Evolutionary conservation across 2,329 filamentous ascomycete species (phyloP).

Genomic region (Alternaria sp.): DNA sequence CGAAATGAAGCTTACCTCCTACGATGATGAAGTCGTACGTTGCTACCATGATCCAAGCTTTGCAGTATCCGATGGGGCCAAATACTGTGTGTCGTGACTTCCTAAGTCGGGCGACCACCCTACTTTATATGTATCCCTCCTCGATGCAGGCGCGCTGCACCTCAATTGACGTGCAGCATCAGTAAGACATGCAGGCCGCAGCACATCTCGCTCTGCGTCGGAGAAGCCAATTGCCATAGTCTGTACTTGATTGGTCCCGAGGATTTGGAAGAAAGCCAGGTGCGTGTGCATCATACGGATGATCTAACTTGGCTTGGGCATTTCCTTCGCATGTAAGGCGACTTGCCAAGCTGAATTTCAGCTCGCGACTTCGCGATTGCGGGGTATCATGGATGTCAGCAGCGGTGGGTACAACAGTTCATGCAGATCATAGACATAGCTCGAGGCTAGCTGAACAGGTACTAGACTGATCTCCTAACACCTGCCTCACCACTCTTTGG

Average conservation of each 20-base stretch:
- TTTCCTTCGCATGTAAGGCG: not conserved
- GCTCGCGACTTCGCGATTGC: not conserved
- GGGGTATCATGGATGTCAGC: not conserved
- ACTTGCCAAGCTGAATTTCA: not conserved
- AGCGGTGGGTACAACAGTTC: not conserved
- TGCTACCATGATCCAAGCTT: slow-evolving; percentile 15
- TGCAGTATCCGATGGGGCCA: not conserved
- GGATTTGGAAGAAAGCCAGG: not conserved
- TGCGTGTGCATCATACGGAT: not conserved
- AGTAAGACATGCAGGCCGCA: not conserved
- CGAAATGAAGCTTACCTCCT: slow-evolving; percentile 36
- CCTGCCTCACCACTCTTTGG: not conserved
- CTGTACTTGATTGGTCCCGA: not conserved
- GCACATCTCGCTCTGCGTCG: not conserved
- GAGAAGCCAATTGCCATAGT: not conserved
- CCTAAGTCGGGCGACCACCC: not conserved
- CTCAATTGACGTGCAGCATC: not conserved
- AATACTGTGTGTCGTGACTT: not conserved
- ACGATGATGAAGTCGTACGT: slow-evolving; percentile 51
- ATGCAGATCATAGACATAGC: not conserved
- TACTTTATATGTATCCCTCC: not conserved
- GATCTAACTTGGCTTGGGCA: not conserved
- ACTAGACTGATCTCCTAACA: not conserved
- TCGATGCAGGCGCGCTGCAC: not conserved
- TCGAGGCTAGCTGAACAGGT: not conserved